Conservation (phyloP, 2,329 filamentous ascomycete species). For the Myriosclerotinia scirpicola region DNA sequence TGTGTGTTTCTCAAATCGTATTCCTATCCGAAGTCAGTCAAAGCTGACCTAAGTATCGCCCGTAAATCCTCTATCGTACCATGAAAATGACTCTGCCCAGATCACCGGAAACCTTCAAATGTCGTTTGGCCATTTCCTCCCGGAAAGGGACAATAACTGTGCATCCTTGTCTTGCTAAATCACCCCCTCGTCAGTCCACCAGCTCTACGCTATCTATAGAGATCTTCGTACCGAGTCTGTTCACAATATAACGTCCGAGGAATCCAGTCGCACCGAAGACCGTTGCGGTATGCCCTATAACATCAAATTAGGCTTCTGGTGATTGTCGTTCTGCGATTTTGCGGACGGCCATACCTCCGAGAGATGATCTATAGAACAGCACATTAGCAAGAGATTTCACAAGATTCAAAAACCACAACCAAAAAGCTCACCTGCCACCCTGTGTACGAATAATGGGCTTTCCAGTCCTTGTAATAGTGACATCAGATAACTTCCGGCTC, state of each 20-base stretch:
- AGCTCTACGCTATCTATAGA: not conserved
- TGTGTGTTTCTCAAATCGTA: constrained; percentile 91
- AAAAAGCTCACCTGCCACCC: constrained; percentile 74
- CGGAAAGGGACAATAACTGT: constrained; percentile 91
- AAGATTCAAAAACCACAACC: constrained; percentile 7
- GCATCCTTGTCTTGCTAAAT: constrained; percentile 82
- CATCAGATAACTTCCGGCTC: constrained; percentile 68
- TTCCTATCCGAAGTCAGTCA: constrained; percentile 57
- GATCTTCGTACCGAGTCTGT: constrained; percentile 69
- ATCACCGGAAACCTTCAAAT: constrained; percentile 95
- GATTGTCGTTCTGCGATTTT: constrained; percentile 22
- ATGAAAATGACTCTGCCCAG: constrained; percentile 86
- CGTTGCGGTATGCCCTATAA: constrained; percentile 84
- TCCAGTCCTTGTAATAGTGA: constrained; percentile 91
- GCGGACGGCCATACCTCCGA: constrained; percentile 66
- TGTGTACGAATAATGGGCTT: constrained; percentile 88
- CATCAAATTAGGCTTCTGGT: constrained; percentile 30
- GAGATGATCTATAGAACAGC: constrained; percentile 62
- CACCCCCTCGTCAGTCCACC: constrained; percentile 31
- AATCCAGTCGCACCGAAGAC: constrained; percentile 98
- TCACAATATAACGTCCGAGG: constrained; percentile 95
- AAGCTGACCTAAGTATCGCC: not conserved
- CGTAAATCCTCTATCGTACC: constrained; percentile 45
- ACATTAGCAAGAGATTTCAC: constrained; percentile 38
- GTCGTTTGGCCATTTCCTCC: constrained; percentile 97